Evolutionary conservation across 768 basidiomycete species (phyloP).

Genomic region (Psilocybe azurescens): DNA sequence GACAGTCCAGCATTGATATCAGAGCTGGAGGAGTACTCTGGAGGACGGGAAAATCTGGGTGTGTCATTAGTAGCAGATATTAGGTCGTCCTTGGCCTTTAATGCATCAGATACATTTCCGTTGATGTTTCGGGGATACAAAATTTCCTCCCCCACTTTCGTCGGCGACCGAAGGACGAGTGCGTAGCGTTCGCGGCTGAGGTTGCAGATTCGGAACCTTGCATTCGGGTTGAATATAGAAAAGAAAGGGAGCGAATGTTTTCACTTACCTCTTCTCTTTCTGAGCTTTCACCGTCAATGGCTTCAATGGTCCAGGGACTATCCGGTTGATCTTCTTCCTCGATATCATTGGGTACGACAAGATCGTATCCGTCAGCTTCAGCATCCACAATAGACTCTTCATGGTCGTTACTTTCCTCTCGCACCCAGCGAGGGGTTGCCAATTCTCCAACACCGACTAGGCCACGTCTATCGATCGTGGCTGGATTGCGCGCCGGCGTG

Average conservation of each 20-base stretch:
- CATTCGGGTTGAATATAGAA: slow-evolving; percentile 13
- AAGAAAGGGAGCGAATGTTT: slow-evolving; percentile 8
- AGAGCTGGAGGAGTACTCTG: slow-evolving; percentile 32
- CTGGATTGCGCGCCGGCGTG: slow-evolving; percentile 79
- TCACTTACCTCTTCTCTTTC: slow-evolving; percentile 68
- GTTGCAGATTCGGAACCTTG: slow-evolving; percentile 50
- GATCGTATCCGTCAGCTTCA: slow-evolving; percentile 47
- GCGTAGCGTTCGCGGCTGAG: slow-evolving; percentile 58
- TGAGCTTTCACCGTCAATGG: slow-evolving; percentile 79
- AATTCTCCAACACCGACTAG: slow-evolving; percentile 96
- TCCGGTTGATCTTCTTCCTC: slow-evolving; percentile 68
- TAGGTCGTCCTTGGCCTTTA: slow-evolving; percentile 35
- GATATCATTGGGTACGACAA: slow-evolving; percentile 41
- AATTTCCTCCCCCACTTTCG: slow-evolving; percentile 89
- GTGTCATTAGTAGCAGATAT: slow-evolving; percentile 24
- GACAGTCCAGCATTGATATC: slow-evolving; percentile 41
- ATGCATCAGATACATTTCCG: slow-evolving; percentile 33
- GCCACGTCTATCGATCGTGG: slow-evolving; percentile 81
- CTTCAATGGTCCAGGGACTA: slow-evolving; percentile 90
- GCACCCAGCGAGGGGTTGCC: slow-evolving; percentile 93
- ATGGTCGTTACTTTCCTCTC: slow-evolving; percentile 35
- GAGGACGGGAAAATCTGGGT: slow-evolving; percentile 35
- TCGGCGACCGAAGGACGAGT: slow-evolving; percentile 71
- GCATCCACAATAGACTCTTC: slow-evolving; percentile 24
- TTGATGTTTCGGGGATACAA: slow-evolving; percentile 74